Evolutionary conservation across 2,329 filamentous ascomycete genomes (phyloP).

Genomic region (Trichothecium sympodiale): DNA sequence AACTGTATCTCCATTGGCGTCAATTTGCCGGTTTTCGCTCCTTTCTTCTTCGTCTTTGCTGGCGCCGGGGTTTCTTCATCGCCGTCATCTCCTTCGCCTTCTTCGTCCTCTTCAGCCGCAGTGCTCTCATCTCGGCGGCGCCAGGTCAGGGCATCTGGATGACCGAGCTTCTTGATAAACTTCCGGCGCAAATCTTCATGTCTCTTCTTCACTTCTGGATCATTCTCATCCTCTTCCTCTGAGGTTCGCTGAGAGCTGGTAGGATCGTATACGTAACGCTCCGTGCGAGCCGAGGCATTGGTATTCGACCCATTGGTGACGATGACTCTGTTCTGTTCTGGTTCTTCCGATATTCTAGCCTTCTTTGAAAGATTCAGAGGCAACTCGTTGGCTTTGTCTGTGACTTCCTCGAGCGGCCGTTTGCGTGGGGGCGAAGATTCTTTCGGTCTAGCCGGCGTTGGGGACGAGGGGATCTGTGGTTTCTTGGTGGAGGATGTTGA

Average conservation of each 20-base stretch:
- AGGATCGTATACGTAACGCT: conserved; percentile 39
- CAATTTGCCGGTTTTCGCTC: conserved; percentile 61
- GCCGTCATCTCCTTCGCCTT: conserved; percentile 43
- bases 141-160: conserved; percentile 68
- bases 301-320: conserved; percentile 8
- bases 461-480: conserved; percentile 12
- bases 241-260: conserved; percentile 27
- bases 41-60: conserved; percentile 52
- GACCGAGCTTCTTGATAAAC: conserved; percentile 85
- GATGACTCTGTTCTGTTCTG: background rate
- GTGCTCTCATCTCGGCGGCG: conserved; percentile 35
- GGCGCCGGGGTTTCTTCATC: conserved; percentile 39
- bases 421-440: conserved; percentile 27
- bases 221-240: conserved; percentile 34
- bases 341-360: conserved; percentile 28
- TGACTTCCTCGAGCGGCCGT: conserved; percentile 38
- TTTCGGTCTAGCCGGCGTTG: conserved; percentile 16
- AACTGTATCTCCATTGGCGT: conserved; percentile 93
- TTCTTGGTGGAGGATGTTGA: conserved; percentile 26
- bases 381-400: conserved; percentile 29
- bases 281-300: conserved; percentile 29
- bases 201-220: conserved; percentile 36
- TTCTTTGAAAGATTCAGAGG: conserved; percentile 31
- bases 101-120: conserved; percentile 42
- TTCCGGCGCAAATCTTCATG: conserved; percentile 67